Percentiles rank a stretch among this genome's conserved stretches.
Conservation (phyloP, 805 yeast genomes). For the Nakazawaea wyomingensis region DNA sequence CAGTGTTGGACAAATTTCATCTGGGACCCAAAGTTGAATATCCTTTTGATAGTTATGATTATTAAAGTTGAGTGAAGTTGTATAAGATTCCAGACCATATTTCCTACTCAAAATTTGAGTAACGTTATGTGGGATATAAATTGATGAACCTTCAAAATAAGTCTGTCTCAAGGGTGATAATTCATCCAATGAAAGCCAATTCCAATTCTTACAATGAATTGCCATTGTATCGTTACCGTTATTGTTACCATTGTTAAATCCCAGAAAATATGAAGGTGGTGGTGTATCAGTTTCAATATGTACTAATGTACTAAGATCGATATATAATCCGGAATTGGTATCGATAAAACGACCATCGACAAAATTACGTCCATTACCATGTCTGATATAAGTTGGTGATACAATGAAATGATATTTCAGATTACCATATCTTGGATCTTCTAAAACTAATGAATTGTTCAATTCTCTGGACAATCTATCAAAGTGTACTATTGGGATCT, state of each 20-base stretch:
- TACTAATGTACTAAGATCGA: constrained; percentile 33
- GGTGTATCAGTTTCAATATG: constrained; percentile 2
- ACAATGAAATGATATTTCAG: constrained; percentile 24
- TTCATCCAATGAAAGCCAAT: constrained; percentile 26
- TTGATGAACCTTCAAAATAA: constrained; percentile 40
- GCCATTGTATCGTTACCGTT: too few species aligned
- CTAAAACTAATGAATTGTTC: constrained; percentile 40
- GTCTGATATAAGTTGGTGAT: constrained; percentile 16
- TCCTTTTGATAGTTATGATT: constrained; percentile 37
- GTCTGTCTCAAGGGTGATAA: constrained; percentile 40
- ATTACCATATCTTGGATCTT: constrained; percentile 24
- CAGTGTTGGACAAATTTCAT: constrained; percentile 29
- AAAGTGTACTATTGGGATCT: constrained; percentile 33
- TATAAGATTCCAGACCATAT: constrained; percentile 21
- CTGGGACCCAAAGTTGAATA: constrained; percentile 42
- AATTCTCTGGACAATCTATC: constrained; percentile 30
- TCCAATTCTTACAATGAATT: constrained; percentile 24
- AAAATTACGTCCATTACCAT: constrained; percentile 17
- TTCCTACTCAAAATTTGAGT: constrained; percentile 30
- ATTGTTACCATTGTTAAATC: too few species aligned
- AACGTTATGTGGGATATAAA: constrained; percentile 37
- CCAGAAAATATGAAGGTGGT: constrained; percentile 13
- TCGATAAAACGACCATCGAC: constrained; percentile 33
- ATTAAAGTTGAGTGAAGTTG: constrained; percentile 16
- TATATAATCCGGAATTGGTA: constrained; percentile 34